Conservation (phyloP, 768 basidiomycete species). For the Hygrophoropsis aurantiaca region DNA sequence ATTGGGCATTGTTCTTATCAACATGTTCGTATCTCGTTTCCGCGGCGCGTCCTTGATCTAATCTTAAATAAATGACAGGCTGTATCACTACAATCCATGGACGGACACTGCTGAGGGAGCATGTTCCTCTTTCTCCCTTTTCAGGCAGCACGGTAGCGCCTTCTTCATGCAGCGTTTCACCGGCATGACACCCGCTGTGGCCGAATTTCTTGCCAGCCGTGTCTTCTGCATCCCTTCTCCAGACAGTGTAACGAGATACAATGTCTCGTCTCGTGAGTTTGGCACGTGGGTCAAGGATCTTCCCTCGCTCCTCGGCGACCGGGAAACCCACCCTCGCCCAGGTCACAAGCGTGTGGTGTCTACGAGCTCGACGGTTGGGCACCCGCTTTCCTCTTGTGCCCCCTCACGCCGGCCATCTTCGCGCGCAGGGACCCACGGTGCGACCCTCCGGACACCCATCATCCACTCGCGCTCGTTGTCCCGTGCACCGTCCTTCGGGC, state of each 20-base stretch:
- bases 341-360: slow-evolving; percentile 60
- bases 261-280: slow-evolving; percentile 81
- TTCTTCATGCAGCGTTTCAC: slow-evolving; percentile 92
- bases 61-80: slow-evolving; percentile 45
- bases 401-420: slow-evolving; percentile 73
- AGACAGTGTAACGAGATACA: slow-evolving; percentile 22
- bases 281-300: slow-evolving; percentile 84
- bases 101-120: slow-evolving; percentile 85
- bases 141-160: slow-evolving; percentile 70
- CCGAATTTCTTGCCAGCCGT: slow-evolving; percentile 78
- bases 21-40: slow-evolving; percentile 63
- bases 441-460: slow-evolving; percentile 51
- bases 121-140: slow-evolving; percentile 80
- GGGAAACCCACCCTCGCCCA: slow-evolving; percentile 27
- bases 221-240: slow-evolving; percentile 75
- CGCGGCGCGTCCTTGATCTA: slow-evolving; percentile 2
- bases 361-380: slow-evolving; percentile 61
- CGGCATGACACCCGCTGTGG: slow-evolving; percentile 85
- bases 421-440: slow-evolving; percentile 47
- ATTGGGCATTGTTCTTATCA: slow-evolving; percentile 97
- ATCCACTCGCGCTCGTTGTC: slow-evolving; percentile 57
- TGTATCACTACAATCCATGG: slow-evolving; percentile 99
- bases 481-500: slow-evolving; percentile 63
- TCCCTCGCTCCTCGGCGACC: slow-evolving; percentile 64
- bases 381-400: slow-evolving; percentile 62